phyloP scores from a whole-genome alignment of 2,329 filamentous ascomycete species.

The Sporothrix variecibatus region DNA sequence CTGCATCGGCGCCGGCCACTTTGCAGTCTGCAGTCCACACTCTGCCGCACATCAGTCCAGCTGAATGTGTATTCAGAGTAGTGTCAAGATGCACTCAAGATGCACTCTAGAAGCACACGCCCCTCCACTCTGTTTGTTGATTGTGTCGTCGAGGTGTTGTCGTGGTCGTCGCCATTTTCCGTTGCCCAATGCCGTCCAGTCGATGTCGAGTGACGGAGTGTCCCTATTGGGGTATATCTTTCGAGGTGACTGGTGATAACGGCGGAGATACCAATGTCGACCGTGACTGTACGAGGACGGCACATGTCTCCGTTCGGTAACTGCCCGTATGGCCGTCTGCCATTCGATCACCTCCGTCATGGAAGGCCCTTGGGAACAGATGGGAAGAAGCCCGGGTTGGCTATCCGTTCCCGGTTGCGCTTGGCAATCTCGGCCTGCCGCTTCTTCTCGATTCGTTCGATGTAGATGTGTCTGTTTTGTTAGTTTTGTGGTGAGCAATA shows the following conservation, averaged over 20 bases:
- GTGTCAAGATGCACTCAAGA: not conserved
- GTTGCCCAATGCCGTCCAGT: not conserved
- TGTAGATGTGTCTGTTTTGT: slow-evolving; percentile 71
- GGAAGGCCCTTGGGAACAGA: slow-evolving; percentile 71
- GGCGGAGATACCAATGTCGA: not conserved
- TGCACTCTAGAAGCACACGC: not conserved
- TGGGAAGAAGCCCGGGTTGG: slow-evolving; percentile 78
- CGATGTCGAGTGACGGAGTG: not conserved
- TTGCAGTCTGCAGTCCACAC: not conserved
- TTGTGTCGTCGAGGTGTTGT: not conserved
- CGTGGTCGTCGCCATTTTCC: not conserved
- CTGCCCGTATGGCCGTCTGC: not conserved
- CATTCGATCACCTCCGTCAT: slow-evolving; percentile 28
- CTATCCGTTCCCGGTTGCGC: slow-evolving; percentile 76
- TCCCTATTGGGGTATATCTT: not conserved
- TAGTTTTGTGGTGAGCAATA: not conserved
- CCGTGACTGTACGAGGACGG: not conserved
- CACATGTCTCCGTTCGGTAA: not conserved
- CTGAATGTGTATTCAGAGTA: not conserved
- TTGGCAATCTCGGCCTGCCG: slow-evolving; percentile 77
- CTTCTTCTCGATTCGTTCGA: slow-evolving; percentile 78
- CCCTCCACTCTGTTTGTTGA: not conserved
- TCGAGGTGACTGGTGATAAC: not conserved
- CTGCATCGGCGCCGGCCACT: slow-evolving; percentile 9
- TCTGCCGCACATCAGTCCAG: not conserved